These are phyloP conservation scores for Colletotrichum coccodes DNA, from an alignment of 2,329 filamentous ascomycete genomes.

Conservation along the genomic window DNA sequence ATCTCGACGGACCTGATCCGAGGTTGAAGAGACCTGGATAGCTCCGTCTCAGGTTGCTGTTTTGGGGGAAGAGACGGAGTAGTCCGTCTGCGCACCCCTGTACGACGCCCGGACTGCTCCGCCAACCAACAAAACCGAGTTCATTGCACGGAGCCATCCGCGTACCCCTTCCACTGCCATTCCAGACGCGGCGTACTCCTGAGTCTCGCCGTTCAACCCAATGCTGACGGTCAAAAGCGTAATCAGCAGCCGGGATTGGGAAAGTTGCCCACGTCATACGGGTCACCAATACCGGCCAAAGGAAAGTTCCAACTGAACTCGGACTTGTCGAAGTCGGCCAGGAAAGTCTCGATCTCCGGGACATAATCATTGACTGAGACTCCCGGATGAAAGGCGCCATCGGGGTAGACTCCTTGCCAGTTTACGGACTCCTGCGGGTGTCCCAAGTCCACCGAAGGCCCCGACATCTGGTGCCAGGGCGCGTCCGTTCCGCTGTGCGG, in stretches of 20 bases:
- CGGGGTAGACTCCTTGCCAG: slow-evolving; percentile 21
- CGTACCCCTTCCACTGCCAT: not conserved
- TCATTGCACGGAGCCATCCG: not conserved
- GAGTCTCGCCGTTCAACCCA: not conserved
- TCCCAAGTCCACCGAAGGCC: not conserved
- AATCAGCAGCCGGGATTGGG: not conserved
- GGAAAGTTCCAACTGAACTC: slow-evolving; percentile 32
- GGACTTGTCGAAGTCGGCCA: slow-evolving; percentile 31
- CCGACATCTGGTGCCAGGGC: slow-evolving; percentile 15
- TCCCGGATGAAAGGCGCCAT: not conserved
- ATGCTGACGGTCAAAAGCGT: not conserved
- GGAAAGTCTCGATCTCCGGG: slow-evolving; percentile 28
- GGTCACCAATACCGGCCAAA: slow-evolving; percentile 9
- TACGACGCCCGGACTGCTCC: not conserved
- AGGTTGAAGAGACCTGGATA: not conserved
- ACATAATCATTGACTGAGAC: slow-evolving; percentile 10
- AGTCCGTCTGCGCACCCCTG: not conserved
- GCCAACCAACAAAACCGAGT: not conserved
- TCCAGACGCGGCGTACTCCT: not conserved
- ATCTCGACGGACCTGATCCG: not conserved
- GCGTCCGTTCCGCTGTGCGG: slow-evolving; percentile 4
- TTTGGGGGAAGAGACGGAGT: not conserved
- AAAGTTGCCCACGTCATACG: slow-evolving; percentile 13
- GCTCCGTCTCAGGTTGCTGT: not conserved
- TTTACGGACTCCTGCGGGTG: not conserved